Evolutionary conservation across 305 asterid species (phyloP), one percentile per base, ranked within the genome.

Genomic region (Striga hermonthica): DNA sequence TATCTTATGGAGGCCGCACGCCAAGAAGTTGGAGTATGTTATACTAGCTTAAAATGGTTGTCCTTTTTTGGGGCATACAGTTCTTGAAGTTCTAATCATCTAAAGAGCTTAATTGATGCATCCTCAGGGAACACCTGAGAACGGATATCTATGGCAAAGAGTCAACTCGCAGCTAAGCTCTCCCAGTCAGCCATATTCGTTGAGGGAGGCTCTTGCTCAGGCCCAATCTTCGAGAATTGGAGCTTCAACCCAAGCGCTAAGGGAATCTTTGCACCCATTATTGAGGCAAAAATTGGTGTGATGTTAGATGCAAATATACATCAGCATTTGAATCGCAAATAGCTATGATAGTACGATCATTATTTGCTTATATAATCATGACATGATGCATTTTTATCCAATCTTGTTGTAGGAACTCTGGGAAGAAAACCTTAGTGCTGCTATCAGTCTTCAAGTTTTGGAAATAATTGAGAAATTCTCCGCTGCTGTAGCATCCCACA

Each of bases 151-250:
- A 81, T 94, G 96, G 99, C 95, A 90, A 75, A 85, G 96, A 77
- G 95, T 94, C 55, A 90, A 82, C 82, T 94, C 99, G 53, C 97
- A 90, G 79, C 80, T 94, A 68, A 94, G 97, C 80, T 94, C 99
- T 39, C 97, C 99, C 13, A 94, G 95, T 82, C 96, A 94, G 74
- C 99, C 99, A 62, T 90, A 88, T 84, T 94, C 99, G 57, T 80
- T 94, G 71, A 82, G 99, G 75, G 99, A 94, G 81, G 99, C 96
- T 74, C 87, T 94, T 14, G 99, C 97, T 63, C 99, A 90, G 80
- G 99, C 96, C 72, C 99, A 90, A 77, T 94, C 99, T 63, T 90
- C 99, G 28, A 83, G 96, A 79, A 88, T 88, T 67, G 99, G 99
- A 77, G 91, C 95, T 76, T 88, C 96, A 61, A 82, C 91, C 53